phyloP scores from a whole-genome alignment of 352 stramenopile genomes.

The Pythium periplocum region DNA sequence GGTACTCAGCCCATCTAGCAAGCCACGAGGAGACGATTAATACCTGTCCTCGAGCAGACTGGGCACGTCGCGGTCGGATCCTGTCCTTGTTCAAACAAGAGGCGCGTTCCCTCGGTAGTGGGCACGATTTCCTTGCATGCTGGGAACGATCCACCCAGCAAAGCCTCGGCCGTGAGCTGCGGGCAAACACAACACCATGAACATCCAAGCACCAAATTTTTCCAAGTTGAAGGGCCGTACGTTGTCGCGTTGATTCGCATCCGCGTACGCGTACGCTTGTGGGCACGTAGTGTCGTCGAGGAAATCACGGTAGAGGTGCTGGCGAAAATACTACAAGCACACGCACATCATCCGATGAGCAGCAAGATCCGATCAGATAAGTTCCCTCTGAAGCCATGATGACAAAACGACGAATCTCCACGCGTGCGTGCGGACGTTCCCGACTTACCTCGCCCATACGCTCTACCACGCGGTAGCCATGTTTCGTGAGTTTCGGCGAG shows the following conservation, averaged over 20 bases:
- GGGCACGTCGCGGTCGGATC: constrained; percentile 60
- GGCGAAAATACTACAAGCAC: constrained; percentile 50
- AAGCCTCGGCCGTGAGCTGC: constrained; percentile 59
- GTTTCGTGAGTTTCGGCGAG: constrained; percentile 74
- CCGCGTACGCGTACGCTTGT: constrained; percentile 61
- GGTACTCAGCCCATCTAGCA: too few relatives aligned
- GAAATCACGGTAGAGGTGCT: constrained; percentile 61
- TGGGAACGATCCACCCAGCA: constrained; percentile 50
- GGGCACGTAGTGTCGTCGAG: constrained; percentile 42
- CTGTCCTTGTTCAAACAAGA: constrained; percentile 75
- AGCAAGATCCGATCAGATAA: too few relatives aligned
- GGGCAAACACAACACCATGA: constrained; percentile 6
- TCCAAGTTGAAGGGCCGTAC: constrained; percentile 18
- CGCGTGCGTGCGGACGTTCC: constrained; percentile 3
- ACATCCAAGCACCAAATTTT: neutral
- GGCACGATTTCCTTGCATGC: constrained; percentile 46
- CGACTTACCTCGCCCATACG: constrained; percentile 50
- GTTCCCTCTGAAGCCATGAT: too few relatives aligned
- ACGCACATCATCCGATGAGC: too few relatives aligned
- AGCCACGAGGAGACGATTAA: too few relatives aligned
- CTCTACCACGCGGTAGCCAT: constrained; percentile 57
- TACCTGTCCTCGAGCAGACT: constrained; percentile 57
- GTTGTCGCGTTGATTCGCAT: constrained; percentile 71
- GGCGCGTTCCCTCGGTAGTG: constrained; percentile 43
- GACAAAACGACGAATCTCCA: too few relatives aligned